A percentile compares a stretch with the other conserved stretches of the same genome.
phyloP scores from a whole-genome alignment of 106 monocot genomes.

The Narthecium ossifragum region DNA sequence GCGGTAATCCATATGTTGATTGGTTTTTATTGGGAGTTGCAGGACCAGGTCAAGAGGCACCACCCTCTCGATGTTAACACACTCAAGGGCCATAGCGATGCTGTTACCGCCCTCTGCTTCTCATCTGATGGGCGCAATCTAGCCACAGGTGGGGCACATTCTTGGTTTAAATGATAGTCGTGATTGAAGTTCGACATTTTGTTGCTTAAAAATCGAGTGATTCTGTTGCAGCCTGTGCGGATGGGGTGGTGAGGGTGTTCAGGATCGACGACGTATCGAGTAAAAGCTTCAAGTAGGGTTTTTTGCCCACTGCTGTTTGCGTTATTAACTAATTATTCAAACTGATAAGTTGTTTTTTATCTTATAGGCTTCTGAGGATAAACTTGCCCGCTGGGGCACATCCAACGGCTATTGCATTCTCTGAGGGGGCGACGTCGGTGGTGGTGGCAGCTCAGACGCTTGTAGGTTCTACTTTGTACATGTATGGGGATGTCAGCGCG shows the following conservation, averaged over 20 bases:
- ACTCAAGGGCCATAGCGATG: conserved; percentile 75
- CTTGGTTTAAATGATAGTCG: no score
- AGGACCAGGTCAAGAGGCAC: conserved; percentile 70
- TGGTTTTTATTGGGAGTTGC: background rate
- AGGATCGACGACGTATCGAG: conserved; percentile 79
- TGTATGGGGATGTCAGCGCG: conserved; percentile 76
- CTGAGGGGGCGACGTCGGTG: conserved; percentile 69
- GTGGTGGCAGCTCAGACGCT: conserved; percentile 86
- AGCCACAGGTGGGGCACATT: conserved; percentile 71
- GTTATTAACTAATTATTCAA: no score
- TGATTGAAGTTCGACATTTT: background rate
- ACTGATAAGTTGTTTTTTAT: no score
- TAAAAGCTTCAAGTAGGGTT: conserved; percentile 88
- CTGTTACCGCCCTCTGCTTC: conserved; percentile 71
- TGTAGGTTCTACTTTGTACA: conserved; percentile 65
- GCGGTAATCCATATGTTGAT: background rate
- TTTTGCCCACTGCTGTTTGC: no score
- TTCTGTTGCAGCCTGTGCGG: conserved; percentile 62
- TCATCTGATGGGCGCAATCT: conserved; percentile 73
- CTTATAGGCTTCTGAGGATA: conserved; percentile 59
- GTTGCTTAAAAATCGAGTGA: no score
- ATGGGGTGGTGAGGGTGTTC: conserved; percentile 81
- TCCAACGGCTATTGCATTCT: conserved; percentile 78
- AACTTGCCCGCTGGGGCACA: conserved; percentile 81
- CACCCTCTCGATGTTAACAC: conserved; percentile 89